Evolutionary conservation across 805 yeast genomes (phyloP), one percentile per base, ranked within the genome.

Genomic region (Candida ulmi): DNA sequence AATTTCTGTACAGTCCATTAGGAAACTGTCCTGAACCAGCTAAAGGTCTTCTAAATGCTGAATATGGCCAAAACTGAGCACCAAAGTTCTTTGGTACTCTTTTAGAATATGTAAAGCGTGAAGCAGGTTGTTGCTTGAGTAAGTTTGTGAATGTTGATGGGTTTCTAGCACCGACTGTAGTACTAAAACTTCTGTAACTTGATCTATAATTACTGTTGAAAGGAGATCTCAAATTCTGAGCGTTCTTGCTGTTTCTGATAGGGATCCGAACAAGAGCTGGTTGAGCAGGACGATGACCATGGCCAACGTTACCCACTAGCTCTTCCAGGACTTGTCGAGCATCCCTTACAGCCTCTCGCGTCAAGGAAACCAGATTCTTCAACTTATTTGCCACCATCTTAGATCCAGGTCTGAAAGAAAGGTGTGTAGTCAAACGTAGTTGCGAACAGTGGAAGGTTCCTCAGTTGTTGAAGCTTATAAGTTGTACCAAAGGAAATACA

Each of bases 251-350:
- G 13, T 35, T 36, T 36, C 66, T 59, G 4, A 67, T 72, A 3
- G 78, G 76, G 5, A 69, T 65, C 16, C 65, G 43, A 17, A 61
- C 67, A 2, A 65, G 48, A 3, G 54, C 51, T 3, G 61, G 62
- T 32, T 66, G 68, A 2, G 66, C 59, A 30, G 3, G 64, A 58
- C 21, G 49, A 60, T 54, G 62, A 12, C 34, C 15, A 6, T 17
- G 6, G 9, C 47, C 46, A 17, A 56, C 57, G 29, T 57, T 53
- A 25, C 52, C 52, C n/a, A 54, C 45, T 23, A 75, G 59, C 42
- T 75, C 79, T 46, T 72, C 71, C 19, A 75, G 61, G 23, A 69
- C 66, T 52, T 68, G 68, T 42, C 70, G 67, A 42, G 71, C 60
- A 40, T 70, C 72, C 45, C 68, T 61, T 27, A 74, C 69, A 17